phyloP scores from a whole-genome alignment of 306 rosid species.

The Citrullus colocynthis region DNA sequence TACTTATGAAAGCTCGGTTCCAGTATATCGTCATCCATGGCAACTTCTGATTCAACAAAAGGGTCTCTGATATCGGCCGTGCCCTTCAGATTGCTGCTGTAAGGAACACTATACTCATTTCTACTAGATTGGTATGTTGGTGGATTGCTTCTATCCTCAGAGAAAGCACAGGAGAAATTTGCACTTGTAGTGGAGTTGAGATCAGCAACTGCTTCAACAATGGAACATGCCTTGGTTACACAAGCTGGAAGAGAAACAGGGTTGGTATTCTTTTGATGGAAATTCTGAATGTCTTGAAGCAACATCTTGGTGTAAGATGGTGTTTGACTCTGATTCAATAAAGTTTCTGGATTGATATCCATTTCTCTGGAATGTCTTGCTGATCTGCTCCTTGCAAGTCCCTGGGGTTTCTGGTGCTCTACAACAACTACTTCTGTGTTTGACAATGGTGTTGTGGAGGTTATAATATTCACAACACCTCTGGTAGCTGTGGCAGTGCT shows the following conservation, averaged over 20 bases:
- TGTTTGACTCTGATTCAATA: conserved; percentile 20
- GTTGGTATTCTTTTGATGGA: conserved; percentile 68
- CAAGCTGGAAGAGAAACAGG: conserved; percentile 65
- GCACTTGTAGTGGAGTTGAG: conserved; percentile 55
- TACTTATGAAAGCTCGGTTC: conserved; percentile 83
- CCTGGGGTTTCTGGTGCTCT: conserved; percentile 26
- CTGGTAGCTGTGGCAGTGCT: conserved; percentile 19
- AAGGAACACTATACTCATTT: conserved; percentile 19
- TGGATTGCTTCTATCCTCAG: conserved; percentile 30
- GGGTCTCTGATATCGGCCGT: conserved; percentile 35
- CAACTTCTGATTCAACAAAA: conserved; percentile 57
- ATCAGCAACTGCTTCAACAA: conserved; percentile 91
- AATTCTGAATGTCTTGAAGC: conserved; percentile 80
- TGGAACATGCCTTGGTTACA: conserved; percentile 82
- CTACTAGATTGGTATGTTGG: conserved; percentile 27
- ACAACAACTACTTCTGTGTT: conserved; percentile 22
- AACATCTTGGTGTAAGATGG: conserved; percentile 63
- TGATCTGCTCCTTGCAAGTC: conserved; percentile 69
- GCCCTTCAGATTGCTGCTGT: conserved; percentile 15
- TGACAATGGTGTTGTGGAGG: conserved; percentile 18
- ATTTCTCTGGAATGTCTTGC: conserved; percentile 64
- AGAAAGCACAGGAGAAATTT: conserved; percentile 28
- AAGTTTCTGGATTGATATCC: conserved; percentile 48
- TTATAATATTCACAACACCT: conserved; percentile 18
- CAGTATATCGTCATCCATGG: conserved; percentile 45